These are phyloP conservation scores for Vitis rupestris DNA, from an alignment of 164 flowering plant genomes.

Conservation along the genomic window DNA sequence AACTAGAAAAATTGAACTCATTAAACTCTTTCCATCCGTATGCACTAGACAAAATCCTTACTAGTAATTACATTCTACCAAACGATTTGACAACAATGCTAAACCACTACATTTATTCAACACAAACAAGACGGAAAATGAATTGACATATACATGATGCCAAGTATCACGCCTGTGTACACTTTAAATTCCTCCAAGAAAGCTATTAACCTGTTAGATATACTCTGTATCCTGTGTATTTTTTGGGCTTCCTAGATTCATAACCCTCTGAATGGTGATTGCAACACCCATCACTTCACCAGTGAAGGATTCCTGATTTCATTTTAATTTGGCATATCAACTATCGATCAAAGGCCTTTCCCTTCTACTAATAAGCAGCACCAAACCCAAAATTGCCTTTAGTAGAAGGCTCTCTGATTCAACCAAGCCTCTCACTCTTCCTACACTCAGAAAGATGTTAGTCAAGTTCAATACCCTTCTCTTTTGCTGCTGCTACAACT, in stretches of 20 bases:
- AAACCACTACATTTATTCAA: no score
- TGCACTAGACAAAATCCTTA: no score
- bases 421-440: constrained; percentile 1
- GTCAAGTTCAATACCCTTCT: constrained; percentile 50
- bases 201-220: no score
- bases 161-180: no score
- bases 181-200: no score
- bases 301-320: background rate
- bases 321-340: background rate
- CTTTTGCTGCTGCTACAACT: constrained; percentile 47
- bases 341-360: background rate
- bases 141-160: no score
- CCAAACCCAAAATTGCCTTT: background rate
- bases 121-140: no score
- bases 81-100: no score
- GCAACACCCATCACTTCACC: background rate
- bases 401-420: constrained; percentile 1
- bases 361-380: background rate
- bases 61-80: no score
- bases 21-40: no score
- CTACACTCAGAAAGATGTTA: background rate
- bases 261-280: background rate
- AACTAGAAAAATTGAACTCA: no score
- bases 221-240: no score
- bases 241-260: background rate